Percentiles rank a stretch among this genome's conserved stretches.
Evolutionary conservation across 2,329 filamentous ascomycete genomes (phyloP).

Genomic region (Aaosphaeria arxii): DNA sequence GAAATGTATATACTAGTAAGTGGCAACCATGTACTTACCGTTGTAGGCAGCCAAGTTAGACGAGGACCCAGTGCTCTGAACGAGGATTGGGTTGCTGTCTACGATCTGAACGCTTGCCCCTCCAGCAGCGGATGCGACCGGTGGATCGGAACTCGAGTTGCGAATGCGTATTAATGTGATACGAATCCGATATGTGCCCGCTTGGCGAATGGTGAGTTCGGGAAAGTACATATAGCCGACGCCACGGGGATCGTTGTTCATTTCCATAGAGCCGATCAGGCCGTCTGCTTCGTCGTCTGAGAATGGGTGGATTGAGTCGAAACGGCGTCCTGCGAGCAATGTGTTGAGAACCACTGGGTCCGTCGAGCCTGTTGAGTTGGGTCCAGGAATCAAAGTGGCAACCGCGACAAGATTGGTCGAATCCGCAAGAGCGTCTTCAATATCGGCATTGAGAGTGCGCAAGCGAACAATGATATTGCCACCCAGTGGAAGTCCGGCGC

Average conservation of each 20-base stretch:
- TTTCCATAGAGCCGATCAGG: conserved; percentile 34
- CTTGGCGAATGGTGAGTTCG: conserved; percentile 33
- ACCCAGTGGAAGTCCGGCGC: conserved; percentile 27
- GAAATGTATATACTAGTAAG: conserved; percentile 20
- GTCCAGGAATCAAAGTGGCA: conserved; percentile 27
- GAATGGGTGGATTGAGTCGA: conserved; percentile 35
- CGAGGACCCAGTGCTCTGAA: conserved; percentile 19
- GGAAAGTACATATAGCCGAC: conserved; percentile 39
- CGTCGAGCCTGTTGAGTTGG: conserved; percentile 22
- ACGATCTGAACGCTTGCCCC: conserved; percentile 29
- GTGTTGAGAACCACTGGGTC: conserved; percentile 28
- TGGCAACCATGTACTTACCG: conserved; percentile 32
- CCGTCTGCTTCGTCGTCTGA: conserved; percentile 36
- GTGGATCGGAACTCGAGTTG: conserved; percentile 21
- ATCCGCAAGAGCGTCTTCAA: conserved; percentile 30
- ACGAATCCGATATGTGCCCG: conserved; percentile 36
- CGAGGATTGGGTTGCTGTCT: conserved; percentile 34
- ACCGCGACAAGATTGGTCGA: conserved; percentile 33
- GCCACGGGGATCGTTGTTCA: conserved; percentile 27
- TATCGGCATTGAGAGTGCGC: conserved; percentile 26
- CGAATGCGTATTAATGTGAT: conserved; percentile 35
- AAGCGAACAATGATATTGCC: conserved; percentile 33
- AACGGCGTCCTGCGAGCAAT: conserved; percentile 27
- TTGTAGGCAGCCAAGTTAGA: conserved; percentile 19
- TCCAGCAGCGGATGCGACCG: conserved; percentile 20